A percentile compares a stretch with the other conserved stretches of the same genome.
These are phyloP conservation scores for Inonotus obliquus DNA, from an alignment of 1,284 basidiomycete genomes.

Conservation along the genomic window DNA sequence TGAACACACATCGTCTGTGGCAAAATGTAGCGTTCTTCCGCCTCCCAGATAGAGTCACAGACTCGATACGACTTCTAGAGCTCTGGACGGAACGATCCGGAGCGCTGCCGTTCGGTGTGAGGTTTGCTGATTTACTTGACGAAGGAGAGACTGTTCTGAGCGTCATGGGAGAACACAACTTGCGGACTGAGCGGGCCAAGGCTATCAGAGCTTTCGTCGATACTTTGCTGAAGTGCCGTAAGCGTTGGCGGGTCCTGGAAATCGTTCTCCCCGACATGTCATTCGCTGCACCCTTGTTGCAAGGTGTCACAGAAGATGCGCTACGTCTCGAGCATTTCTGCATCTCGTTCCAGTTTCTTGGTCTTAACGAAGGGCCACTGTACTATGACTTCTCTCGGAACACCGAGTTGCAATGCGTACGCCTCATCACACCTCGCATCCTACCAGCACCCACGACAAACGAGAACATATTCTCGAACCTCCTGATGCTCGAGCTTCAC, in stretches of 20 bases:
- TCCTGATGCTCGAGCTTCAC: slow-evolving; percentile 5
- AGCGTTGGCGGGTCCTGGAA: slow-evolving; percentile 9
- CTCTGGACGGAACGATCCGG: slow-evolving; percentile 6
- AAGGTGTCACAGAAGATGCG: neutral
- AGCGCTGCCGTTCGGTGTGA: neutral
- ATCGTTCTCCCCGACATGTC: neutral
- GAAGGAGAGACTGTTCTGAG: neutral
- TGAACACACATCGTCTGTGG: slow-evolving; percentile 10
- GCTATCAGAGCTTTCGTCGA: neutral
- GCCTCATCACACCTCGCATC: slow-evolving; percentile 1
- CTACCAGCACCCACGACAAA: neutral
- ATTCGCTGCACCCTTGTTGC: neutral
- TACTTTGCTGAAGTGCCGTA: neutral
- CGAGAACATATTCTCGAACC: neutral
- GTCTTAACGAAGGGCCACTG: neutral
- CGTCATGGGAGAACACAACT: neutral
- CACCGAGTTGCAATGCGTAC: neutral
- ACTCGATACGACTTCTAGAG: neutral
- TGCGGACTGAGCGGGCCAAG: neutral
- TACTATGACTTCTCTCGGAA: neutral
- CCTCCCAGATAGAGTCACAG: neutral
- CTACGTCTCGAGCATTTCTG: neutral
- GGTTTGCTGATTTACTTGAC: neutral
- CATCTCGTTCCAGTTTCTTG: slow-evolving; percentile 1
- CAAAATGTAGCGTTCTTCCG: neutral